Evolutionary conservation across 371 early-diverging fungal species (phyloP), one percentile per base, ranked within the genome.

Genomic region (Coemansia sp.): DNA sequence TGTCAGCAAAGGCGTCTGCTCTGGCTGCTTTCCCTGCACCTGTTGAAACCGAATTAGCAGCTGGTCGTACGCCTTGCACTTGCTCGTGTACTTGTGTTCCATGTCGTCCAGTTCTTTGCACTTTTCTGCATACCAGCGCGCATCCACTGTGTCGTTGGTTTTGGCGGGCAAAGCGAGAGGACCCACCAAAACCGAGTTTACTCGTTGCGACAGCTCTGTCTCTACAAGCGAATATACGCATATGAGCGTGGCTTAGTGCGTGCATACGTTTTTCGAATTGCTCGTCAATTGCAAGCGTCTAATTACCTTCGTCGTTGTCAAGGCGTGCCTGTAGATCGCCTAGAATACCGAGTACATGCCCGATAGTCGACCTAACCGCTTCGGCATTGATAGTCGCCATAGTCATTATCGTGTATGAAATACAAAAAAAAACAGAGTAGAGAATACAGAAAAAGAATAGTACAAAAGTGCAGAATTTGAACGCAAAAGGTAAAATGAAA

Each of bases 61-160:
- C 26, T 58, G 55, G 26, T 76, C 76, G 44, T 67, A 71, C 5
- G 71, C 76, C 7, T 23, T 32, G 59, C 76, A 71, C 57, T 76
- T 76, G 13, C 46, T 44, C 17, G 40, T 29, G 51, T 67, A 65
- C 65, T 41, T 64, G 17, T 48, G 24, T 19, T 56, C 26, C 58
- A 76, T 57, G 11, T 48, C 62, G 2, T 71, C 62, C 21, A 71
- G 67, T 60, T 60, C 71, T 11, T 26, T 51, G 65, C 76, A 76
- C 39, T 76, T 76, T 61, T 39, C 55, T 40, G 36, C 7, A 44
- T 71, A 76, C 46, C 39, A 40, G 2, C 29, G 41, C 11, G 58
- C 59, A 13, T 65, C 62, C 29, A 66, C 70, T 9, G 19, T 24
- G 9, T 28, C 11, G 26, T 36, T 12, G 46, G 19, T 4, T 46